These are phyloP conservation scores for Penicillium flavigenum DNA, from an alignment of 495 filamentous ascomycete genomes.

Conservation along the genomic window DNA sequence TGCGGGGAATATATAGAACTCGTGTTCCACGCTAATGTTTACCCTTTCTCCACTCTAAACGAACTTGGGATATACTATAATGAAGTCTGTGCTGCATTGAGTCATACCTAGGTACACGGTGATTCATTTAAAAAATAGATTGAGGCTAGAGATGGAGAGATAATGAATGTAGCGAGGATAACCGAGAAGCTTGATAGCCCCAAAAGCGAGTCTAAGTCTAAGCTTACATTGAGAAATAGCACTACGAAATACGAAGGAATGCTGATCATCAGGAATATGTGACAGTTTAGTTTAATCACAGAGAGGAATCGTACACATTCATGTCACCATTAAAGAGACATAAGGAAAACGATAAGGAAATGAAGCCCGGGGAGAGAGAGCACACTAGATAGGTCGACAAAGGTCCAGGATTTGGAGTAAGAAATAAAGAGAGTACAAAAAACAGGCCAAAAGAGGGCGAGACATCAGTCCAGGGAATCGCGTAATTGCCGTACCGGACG, in stretches of 20 bases:
- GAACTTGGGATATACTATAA: not conserved
- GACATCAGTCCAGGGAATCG: constrained; percentile 11
- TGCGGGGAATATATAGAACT: constrained; percentile 1
- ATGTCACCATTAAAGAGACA: constrained; percentile 30
- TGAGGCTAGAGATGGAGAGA: not conserved
- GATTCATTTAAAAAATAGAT: not conserved
- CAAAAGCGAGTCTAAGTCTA: not conserved
- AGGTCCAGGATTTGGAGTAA: constrained; percentile 22
- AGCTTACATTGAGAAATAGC: not conserved
- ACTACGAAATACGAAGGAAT: not conserved
- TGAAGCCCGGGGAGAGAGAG: constrained; percentile 4
- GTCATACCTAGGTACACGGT: not conserved
- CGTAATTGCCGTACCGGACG: constrained; percentile 28
- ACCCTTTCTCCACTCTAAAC: not conserved
- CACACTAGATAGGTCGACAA: constrained; percentile 17
- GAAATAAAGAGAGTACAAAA: constrained; percentile 17
- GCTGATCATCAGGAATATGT: constrained; percentile 10
- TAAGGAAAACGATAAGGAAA: constrained; percentile 19
- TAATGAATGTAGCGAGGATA: not conserved
- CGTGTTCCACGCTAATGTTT: not conserved
- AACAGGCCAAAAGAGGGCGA: constrained; percentile 20
- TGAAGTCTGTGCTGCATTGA: constrained; percentile 6
- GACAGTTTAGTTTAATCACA: constrained; percentile 18
- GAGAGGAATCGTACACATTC: constrained; percentile 30
- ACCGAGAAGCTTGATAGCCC: not conserved